These are phyloP conservation scores for Phytophthora vignae DNA, from an alignment of 352 stramenopile genomes.

Conservation along the genomic window DNA sequence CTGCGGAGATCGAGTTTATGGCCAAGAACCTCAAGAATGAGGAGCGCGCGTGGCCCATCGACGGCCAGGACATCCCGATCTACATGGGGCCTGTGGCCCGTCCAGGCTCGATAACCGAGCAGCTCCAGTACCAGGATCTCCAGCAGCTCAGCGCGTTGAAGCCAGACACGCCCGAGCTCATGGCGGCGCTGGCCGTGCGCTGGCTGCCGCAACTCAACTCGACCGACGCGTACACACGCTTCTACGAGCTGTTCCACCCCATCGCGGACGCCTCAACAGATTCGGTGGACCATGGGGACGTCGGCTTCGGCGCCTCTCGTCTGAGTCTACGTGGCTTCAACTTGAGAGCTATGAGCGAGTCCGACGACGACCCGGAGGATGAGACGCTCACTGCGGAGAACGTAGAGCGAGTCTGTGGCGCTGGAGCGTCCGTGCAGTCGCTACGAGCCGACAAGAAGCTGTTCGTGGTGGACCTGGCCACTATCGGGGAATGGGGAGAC, in stretches of 20 bases:
- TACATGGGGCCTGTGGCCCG: slow-evolving; percentile 44
- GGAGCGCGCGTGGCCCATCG: slow-evolving; percentile 34
- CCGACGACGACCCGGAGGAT: slow-evolving; percentile 25
- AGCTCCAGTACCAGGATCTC: slow-evolving; percentile 34
- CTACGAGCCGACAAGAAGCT: slow-evolving; percentile 34
- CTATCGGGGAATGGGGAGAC: slow-evolving; percentile 41
- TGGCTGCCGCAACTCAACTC: slow-evolving; percentile 33
- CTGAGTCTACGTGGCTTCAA: slow-evolving; percentile 58
- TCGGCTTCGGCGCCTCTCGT: slow-evolving; percentile 48
- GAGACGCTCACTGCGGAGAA: slow-evolving; percentile 38
- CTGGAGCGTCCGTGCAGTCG: slow-evolving; percentile 16
- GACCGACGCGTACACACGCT: slow-evolving; percentile 26
- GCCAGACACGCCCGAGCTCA: slow-evolving; percentile 30
- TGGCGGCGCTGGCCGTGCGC: slow-evolving; percentile 26
- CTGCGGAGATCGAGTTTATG: slow-evolving; percentile 28
- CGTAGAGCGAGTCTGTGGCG: slow-evolving; percentile 42
- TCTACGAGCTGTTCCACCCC: slow-evolving; percentile 42
- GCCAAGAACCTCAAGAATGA: slow-evolving; percentile 40
- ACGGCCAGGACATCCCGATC: slow-evolving; percentile 28
- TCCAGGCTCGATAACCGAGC: slow-evolving; percentile 38
- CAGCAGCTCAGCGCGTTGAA: slow-evolving; percentile 25
- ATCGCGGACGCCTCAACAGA: slow-evolving; percentile 29
- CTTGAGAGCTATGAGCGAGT: slow-evolving; percentile 30
- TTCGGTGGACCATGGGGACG: slow-evolving; percentile 48
- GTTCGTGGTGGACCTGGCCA: slow-evolving; percentile 49